Conservation (phyloP, 31 red algal species). For the Asparagopsis taxiformis region DNA sequence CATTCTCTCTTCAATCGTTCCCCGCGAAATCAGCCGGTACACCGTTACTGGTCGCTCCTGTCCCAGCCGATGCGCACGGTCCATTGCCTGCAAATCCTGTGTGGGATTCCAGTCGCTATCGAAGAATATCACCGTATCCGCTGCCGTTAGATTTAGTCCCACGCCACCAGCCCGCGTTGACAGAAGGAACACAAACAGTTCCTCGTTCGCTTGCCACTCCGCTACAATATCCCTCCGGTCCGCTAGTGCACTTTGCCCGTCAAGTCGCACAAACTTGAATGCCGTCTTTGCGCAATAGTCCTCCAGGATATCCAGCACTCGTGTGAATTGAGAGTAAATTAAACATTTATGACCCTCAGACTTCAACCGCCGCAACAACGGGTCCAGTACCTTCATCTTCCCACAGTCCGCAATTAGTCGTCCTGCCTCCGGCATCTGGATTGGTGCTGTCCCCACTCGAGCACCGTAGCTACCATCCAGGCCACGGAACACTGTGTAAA, state of each 20-base stretch:
- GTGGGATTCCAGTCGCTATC: constrained; percentile 99
- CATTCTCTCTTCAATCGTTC: constrained; percentile 99
- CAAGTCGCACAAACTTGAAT: constrained; percentile 90
- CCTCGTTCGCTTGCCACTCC: constrained; percentile 86
- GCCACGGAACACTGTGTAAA: constrained; percentile 54
- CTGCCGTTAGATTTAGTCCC: constrained; percentile 97
- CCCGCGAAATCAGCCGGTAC: constrained; percentile 88
- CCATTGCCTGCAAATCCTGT: constrained; percentile 97
- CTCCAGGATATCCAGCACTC: constrained; percentile 94
- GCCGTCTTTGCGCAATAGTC: constrained; percentile 69
- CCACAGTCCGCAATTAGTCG: constrained; percentile 90
- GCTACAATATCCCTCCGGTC: constrained; percentile 91
- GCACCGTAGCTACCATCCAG: constrained; percentile 74
- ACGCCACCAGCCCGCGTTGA: constrained; percentile 97
- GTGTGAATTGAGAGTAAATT: constrained; percentile 93
- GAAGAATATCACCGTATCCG: constrained; percentile 98
- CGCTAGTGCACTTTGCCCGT: constrained; percentile 91
- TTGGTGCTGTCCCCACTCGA: constrained; percentile 64
- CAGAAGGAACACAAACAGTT: constrained; percentile 92
- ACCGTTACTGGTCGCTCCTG: constrained; percentile 98
- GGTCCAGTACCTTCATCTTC: constrained; percentile 92
- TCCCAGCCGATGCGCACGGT: constrained; percentile 95
- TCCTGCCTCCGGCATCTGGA: constrained; percentile 84
- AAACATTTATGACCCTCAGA: constrained; percentile 82
- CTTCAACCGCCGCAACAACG: constrained; percentile 71